Evolutionary conservation across 192 early-diverging fungal genomes (phyloP).

Genomic region (Podila epigama): DNA sequence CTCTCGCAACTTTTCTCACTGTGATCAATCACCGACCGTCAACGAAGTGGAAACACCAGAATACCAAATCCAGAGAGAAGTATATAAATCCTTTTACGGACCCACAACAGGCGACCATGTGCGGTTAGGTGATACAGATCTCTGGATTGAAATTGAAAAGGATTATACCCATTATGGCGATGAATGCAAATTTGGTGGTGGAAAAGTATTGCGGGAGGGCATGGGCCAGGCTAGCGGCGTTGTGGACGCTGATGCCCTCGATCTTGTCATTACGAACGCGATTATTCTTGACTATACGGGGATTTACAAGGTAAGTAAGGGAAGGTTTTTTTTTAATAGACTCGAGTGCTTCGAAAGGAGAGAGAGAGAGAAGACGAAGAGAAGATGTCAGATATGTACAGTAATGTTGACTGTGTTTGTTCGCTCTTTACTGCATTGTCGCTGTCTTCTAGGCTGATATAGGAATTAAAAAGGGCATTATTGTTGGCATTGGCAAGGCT

Average conservation of each 20-base stretch:
- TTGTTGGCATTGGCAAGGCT: conserved; percentile 95
- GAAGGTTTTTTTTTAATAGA: too few relatives aligned
- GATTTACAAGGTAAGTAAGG: conserved; percentile 88
- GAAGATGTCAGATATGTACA: too few relatives aligned
- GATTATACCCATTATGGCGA: conserved; percentile 94
- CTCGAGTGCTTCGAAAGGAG: too few relatives aligned
- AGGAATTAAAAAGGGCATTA: conserved; percentile 86
- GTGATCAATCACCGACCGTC: conserved; percentile 56
- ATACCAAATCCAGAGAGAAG: conserved; percentile 75
- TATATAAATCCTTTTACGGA: conserved; percentile 91
- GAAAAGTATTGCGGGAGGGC: conserved; percentile 93
- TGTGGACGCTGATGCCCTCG: conserved; percentile 76
- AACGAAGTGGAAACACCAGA: conserved; percentile 58
- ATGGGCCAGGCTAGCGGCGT: conserved; percentile 88
- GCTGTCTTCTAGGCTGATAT: conserved; percentile 79
- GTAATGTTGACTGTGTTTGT: too few relatives aligned
- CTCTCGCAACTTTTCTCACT: conserved; percentile 68
- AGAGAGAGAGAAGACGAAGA: too few relatives aligned
- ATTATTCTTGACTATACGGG: conserved; percentile 93
- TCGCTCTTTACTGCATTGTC: neutral
- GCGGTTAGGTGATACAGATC: conserved; percentile 83
- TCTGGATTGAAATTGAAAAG: conserved; percentile 88
- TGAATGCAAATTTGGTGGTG: conserved; percentile 96
- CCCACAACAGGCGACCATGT: conserved; percentile 93
- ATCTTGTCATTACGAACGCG: conserved; percentile 95